Base-by-base conservation (phyloP, 2,329 filamentous ascomycete species). In the Raffaelea arxii region DNA sequence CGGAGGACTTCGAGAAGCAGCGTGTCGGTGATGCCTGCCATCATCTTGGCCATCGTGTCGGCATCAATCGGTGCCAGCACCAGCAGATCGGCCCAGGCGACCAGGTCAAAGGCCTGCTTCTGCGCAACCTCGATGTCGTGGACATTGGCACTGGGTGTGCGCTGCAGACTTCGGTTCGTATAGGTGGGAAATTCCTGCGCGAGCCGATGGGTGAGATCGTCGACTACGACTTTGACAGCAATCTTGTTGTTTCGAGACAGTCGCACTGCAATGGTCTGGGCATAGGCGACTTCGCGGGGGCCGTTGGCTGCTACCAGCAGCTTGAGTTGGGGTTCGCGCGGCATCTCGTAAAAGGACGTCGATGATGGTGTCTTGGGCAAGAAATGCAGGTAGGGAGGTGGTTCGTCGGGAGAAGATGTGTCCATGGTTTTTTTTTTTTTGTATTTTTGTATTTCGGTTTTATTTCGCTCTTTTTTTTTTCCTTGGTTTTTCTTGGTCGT, bases 81-180 rank as follows among this genome's bases (percentile, higher is more conserved):
- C 49, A 95, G 72, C 54, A 95, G 67, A 63, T 95, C 86, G 6
- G 90, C 87, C 90, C 90, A 96, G 51, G 86, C 77, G 53, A 88
- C 86, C 50, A 94, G 65, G 53, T 87, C 82, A 54, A 70, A 78
- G 4, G 71, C 79, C 51, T 71, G 74, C 59, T 66, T 66, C 50
- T 65, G 67, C 48, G 71, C 74, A 42, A 69, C 70, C 52, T 80
- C 75, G 54, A 76, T 65, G 23, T 74, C 73, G 44, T 39, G 27
- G 21, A 23, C 36, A 5, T 27, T 21, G 7, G 25, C 12, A 6
- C 16, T 58, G 56, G 41, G 62, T 53, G 42, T 58, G 58, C 44
- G 56, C 54, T 41, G 51, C 47, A 71, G 60, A 46, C 65, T 68
- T 40, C 68, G 66, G 56, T 82, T 83, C 56, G 74, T 72, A 58